These are phyloP conservation scores for Picochlorum sp. DNA, from an alignment of 139 green algal genomes.

Conservation along the genomic window DNA sequence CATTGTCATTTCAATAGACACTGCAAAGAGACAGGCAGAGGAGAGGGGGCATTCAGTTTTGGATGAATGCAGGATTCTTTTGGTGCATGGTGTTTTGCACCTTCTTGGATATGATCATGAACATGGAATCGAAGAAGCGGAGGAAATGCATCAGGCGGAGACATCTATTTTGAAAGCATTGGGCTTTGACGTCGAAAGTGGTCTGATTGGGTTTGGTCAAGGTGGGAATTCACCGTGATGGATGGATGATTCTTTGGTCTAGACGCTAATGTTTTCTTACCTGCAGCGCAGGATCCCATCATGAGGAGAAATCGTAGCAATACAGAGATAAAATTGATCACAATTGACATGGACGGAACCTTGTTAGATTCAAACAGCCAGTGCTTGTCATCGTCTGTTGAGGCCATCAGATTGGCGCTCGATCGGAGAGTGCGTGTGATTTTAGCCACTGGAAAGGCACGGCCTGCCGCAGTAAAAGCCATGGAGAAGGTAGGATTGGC, in stretches of 20 bases:
- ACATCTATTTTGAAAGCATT: slow-evolving; percentile 45
- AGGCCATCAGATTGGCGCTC: slow-evolving; percentile 55
- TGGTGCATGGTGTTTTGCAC: slow-evolving; percentile 93
- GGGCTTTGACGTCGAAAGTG: slow-evolving; percentile 56
- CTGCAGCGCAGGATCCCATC: background rate
- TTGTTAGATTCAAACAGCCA: slow-evolving; percentile 44
- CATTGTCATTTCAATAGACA: slow-evolving; percentile 89
- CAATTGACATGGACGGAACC: slow-evolving; percentile 79
- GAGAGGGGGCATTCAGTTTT: slow-evolving; percentile 60
- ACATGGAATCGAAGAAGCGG: slow-evolving; percentile 39
- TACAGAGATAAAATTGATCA: slow-evolving; percentile 41
- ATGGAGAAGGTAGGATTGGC: slow-evolving; percentile 47
- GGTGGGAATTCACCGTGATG: slow-evolving; percentile 2
- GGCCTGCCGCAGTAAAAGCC: slow-evolving; percentile 69
- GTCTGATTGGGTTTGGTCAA: slow-evolving; percentile 48
- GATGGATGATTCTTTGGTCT: background rate
- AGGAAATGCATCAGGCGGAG: slow-evolving; percentile 67
- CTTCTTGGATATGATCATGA: slow-evolving; percentile 88
- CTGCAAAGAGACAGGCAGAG: slow-evolving; percentile 68
- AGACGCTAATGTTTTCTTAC: background rate
- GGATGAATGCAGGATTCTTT: slow-evolving; percentile 76
- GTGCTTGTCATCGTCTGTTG: slow-evolving; percentile 46
- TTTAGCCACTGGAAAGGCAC: slow-evolving; percentile 89
- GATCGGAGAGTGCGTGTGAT: slow-evolving; percentile 60
- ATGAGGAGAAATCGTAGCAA: background rate